phyloP scores from a whole-genome alignment of 208 protist species.

The Leishmania gerbilli region DNA sequence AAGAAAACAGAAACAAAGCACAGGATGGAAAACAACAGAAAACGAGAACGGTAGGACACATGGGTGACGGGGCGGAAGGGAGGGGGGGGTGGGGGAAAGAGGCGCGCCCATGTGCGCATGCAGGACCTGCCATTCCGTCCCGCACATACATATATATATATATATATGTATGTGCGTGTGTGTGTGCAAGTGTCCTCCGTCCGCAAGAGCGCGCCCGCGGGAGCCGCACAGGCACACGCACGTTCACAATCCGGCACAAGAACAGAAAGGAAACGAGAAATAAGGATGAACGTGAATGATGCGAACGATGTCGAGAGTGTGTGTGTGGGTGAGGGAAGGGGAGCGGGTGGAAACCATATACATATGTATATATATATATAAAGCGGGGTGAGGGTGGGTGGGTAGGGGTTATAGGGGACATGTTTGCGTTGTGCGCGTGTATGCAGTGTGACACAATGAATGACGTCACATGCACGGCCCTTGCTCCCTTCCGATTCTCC shows the following conservation, averaged over 20 bases:
- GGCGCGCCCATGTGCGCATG: not conserved
- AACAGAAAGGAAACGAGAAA: not conserved
- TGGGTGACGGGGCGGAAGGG: not conserved
- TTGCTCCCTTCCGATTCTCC: not conserved
- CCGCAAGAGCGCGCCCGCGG: not conserved
- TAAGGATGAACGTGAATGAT: not conserved
- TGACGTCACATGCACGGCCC: not conserved
- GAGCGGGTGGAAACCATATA: not conserved
- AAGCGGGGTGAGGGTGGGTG: too few relatives aligned
- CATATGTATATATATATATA: too few relatives aligned
- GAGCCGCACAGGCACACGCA: not conserved
- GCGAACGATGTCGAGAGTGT: not conserved
- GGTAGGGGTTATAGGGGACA: not conserved
- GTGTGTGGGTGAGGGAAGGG: not conserved
- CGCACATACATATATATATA: too few relatives aligned
- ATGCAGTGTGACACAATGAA: too few relatives aligned
- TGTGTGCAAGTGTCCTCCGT: not conserved
- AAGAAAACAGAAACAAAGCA: not conserved
- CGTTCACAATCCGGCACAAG: not conserved
- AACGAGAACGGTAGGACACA: not conserved
- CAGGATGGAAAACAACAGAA: not conserved
- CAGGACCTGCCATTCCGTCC: not conserved
- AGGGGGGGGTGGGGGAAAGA: not conserved
- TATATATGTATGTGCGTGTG: not conserved
- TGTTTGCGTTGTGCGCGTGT: too few relatives aligned